Percentiles rank a stretch among this genome's conserved stretches.
Conservation (phyloP, 1,284 basidiomycete genomes). For the Sphagnurus paluster region DNA sequence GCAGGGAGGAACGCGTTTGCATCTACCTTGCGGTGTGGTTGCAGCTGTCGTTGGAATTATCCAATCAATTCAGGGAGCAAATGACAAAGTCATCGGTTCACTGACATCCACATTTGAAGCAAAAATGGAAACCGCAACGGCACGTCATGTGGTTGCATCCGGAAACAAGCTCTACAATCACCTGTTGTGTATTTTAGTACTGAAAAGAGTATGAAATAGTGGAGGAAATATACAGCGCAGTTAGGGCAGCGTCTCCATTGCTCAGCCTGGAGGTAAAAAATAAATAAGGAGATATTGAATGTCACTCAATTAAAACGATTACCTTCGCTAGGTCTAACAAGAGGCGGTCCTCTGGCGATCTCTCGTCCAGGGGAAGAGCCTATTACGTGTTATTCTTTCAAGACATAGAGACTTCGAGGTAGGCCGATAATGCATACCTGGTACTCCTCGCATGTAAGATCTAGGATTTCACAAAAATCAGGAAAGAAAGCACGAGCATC, state of each 20-base stretch:
- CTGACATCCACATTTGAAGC: constrained; percentile 38
- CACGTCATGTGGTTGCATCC: constrained; percentile 24
- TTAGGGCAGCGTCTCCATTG: constrained; percentile 43
- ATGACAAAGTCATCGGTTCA: background rate
- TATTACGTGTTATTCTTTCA: constrained; percentile 10
- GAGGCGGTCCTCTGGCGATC: constrained; percentile 40
- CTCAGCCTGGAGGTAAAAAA: constrained; percentile 27
- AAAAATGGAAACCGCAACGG: constrained; percentile 21
- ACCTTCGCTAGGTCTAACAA: constrained; percentile 38
- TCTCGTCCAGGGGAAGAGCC: constrained; percentile 39
- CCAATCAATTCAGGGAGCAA: background rate
- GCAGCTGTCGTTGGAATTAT: constrained; percentile 21
- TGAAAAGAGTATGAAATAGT: background rate
- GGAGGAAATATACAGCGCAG: constrained; percentile 30
- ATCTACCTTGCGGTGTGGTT: constrained; percentile 24
- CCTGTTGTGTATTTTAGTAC: constrained; percentile 35
- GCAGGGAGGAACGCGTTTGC: constrained; percentile 36
- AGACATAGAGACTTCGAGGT: background rate
- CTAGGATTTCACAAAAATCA: constrained; percentile 22
- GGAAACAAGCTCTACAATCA: constrained; percentile 25
- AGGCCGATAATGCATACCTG: constrained; percentile 21
- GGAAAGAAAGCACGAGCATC: background rate
- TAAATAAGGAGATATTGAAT: background rate
- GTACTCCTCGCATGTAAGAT: constrained; percentile 36
- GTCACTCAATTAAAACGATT: background rate